Evolutionary conservation across 768 basidiomycete genomes (phyloP), one percentile per base, ranked within the genome.

Genomic region (Piloderma croceum): DNA sequence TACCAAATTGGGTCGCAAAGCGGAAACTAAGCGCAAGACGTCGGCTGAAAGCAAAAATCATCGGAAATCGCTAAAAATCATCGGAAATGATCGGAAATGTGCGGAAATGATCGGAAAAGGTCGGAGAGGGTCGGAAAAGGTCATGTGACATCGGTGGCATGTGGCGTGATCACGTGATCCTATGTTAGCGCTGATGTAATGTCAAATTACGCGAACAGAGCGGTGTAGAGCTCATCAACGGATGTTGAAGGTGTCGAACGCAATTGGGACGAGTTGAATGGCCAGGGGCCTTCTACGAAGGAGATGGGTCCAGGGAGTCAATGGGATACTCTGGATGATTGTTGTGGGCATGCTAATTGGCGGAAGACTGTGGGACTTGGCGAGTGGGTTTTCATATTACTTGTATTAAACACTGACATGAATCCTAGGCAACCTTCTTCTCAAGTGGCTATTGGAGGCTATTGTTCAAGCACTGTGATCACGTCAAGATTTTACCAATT

Each of bases 341-440:
- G n/a, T 19, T 44, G 43, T 18, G 42, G 42, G 4, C 51, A 43
- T 29, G 57, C 55, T 54, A 63, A 58, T 36, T 59, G 54, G 56
- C 41, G 43, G 2, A 62, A 62, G 39, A 18, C 49, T 9, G 45
- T 46, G 25, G 43, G 46, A 17, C 42, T 57, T 18, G 40, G 56
- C 59, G 23, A 11, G 51, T 41, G 15, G 27, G 10, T 29, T 29
- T 15, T 9, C 9, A 9, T 29, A 29, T 9, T 9, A 9, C 10
- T 15, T 29, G 9, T 9, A 9, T 29, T 15, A 29, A 29, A 9
- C 9, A 15, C 15, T 29, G 10, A 9, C 9, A 9, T 15, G n/a
- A n/a, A n/a, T n/a, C n/a, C 27, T 15, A 29, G 27, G 27, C 10
- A 9, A 9, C 27, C 15, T 29, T 9, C 31, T 47, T 11, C 5